Evolutionary conservation across 805 yeast species (phyloP).

Genomic region (Candida odintsovae): DNA sequence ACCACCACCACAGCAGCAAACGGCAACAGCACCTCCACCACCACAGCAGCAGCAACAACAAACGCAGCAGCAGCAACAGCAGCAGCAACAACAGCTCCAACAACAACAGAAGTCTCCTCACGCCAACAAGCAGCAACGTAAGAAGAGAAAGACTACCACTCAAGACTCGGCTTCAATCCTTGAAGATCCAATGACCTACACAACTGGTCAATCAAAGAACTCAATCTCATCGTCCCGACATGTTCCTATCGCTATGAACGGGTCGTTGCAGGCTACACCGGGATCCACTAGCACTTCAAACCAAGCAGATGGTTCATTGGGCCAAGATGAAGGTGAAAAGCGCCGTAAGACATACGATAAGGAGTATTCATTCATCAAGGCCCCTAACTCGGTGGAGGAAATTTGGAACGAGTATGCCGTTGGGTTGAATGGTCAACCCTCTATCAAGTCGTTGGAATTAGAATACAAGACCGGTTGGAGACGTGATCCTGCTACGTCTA

Average conservation of each 20-base stretch:
- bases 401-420: constrained; percentile 53
- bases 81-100: constrained; percentile 7
- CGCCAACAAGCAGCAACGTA: constrained; percentile 9
- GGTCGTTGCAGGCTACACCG: neutral
- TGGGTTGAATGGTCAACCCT: constrained; percentile 47
- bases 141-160: constrained; percentile 10
- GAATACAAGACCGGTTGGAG: constrained; percentile 52
- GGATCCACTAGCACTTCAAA: neutral
- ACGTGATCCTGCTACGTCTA: constrained; percentile 45
- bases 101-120: constrained; percentile 3
- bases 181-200: constrained; percentile 13
- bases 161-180: constrained; percentile 16
- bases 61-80: constrained; percentile 9
- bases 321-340: constrained; percentile 1
- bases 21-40: too few relatives aligned
- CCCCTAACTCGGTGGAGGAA: constrained; percentile 42
- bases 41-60: constrained; percentile 5
- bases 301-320: neutral
- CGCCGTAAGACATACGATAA: constrained; percentile 26
- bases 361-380: constrained; percentile 33
- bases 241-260: constrained; percentile 9
- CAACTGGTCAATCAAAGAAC: constrained; percentile 1
- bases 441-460: constrained; percentile 42
- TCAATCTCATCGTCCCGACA: constrained; percentile 8
- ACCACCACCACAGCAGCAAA: constrained; percentile 3